These are phyloP conservation scores for Mycothermus thermophilus DNA, from an alignment of 495 filamentous ascomycete species.

Conservation along the genomic window DNA sequence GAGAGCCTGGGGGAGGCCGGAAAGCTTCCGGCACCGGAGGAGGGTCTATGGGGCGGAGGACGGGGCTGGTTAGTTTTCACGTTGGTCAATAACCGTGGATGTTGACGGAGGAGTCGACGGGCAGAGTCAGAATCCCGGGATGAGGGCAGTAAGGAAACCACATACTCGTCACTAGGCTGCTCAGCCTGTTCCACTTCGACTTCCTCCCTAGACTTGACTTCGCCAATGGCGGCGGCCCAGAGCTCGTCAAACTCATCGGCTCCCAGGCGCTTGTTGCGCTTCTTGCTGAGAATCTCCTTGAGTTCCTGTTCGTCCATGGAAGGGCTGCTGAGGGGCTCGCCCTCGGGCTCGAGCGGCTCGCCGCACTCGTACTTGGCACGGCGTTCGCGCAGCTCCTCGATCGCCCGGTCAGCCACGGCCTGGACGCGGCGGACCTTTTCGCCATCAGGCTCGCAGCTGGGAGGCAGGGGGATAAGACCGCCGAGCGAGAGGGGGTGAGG, in stretches of 20 bases:
- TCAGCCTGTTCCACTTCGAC: slow-evolving; percentile 52
- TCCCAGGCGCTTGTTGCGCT: slow-evolving; percentile 62
- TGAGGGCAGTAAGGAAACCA: slow-evolving; percentile 10
- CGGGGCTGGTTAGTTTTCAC: slow-evolving; percentile 66
- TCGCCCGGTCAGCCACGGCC: slow-evolving; percentile 71
- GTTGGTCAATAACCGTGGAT: no score
- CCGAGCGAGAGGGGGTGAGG: slow-evolving; percentile 71
- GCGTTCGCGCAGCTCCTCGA: slow-evolving; percentile 76
- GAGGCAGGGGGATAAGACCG: slow-evolving; percentile 70
- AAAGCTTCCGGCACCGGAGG: slow-evolving; percentile 12
- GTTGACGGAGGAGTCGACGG: no score
- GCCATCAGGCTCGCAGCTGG: slow-evolving; percentile 90
- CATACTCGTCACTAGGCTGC: slow-evolving; percentile 48
- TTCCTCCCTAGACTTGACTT: slow-evolving; percentile 71
- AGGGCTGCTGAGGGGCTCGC: slow-evolving; percentile 41
- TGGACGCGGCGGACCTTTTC: slow-evolving; percentile 80
- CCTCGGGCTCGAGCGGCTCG: slow-evolving; percentile 49
- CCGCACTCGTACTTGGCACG: slow-evolving; percentile 86
- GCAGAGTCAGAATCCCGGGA: no score
- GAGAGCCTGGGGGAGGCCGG: slow-evolving; percentile 42
- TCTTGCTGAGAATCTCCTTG: slow-evolving; percentile 57
- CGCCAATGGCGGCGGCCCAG: slow-evolving; percentile 75
- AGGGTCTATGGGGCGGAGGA: slow-evolving; percentile 53
- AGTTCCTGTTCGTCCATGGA: slow-evolving; percentile 63
- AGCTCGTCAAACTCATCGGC: slow-evolving; percentile 86